These are phyloP conservation scores for Botrytis byssoidea DNA, from an alignment of 2,329 filamentous ascomycete genomes.

Conservation along the genomic window DNA sequence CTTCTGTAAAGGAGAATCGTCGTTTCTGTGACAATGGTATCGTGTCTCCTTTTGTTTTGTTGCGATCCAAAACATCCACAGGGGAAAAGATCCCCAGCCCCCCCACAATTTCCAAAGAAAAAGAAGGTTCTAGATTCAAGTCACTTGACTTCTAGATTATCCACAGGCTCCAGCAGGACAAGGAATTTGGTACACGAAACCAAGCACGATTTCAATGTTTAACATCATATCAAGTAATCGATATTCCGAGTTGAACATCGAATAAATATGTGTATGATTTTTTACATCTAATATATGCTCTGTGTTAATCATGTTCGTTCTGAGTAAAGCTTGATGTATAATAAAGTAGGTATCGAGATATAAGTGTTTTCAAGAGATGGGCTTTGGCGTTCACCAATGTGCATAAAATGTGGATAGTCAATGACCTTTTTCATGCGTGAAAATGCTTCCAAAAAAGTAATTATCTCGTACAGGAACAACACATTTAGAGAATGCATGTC, in stretches of 20 bases:
- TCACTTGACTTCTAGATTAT: background rate
- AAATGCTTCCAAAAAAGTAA: background rate
- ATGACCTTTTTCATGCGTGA: background rate
- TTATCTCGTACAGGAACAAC: background rate
- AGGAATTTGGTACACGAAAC: background rate
- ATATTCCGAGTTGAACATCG: background rate
- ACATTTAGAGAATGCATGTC: background rate
- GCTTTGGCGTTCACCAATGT: background rate
- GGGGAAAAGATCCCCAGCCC: background rate
- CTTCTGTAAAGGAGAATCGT: background rate
- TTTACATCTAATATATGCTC: background rate
- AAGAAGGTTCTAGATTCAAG: background rate
- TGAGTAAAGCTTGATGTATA: background rate
- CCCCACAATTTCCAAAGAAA: background rate
- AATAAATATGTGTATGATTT: background rate
- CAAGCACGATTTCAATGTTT: background rate
- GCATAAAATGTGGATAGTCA: background rate
- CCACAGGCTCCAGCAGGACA: background rate
- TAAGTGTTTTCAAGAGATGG: background rate
- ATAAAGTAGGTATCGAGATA: background rate
- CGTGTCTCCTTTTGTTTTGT: conserved; percentile 5
- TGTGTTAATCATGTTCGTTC: background rate
- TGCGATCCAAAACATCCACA: background rate
- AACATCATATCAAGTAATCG: background rate
- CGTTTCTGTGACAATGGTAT: conserved; percentile 3